Evolutionary conservation across 2,329 filamentous ascomycete species (phyloP).

Genomic region (Daldinia sp.): DNA sequence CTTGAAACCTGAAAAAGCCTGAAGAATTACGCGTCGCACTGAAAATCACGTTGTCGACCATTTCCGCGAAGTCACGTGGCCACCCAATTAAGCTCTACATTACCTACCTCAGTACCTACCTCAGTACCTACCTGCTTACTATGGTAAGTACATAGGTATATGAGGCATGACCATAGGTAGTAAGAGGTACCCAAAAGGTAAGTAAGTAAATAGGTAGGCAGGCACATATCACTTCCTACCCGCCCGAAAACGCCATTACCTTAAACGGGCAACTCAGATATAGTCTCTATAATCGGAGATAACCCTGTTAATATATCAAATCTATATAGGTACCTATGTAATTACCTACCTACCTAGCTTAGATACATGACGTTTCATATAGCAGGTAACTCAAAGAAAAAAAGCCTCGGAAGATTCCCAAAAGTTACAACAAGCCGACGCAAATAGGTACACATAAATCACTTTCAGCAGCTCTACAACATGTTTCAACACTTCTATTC

Average conservation of each 20-base stretch:
- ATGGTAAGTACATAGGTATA: too few relatives aligned
- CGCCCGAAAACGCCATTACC: not conserved
- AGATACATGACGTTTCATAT: not conserved
- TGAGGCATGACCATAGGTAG: too few relatives aligned
- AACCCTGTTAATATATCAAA: too few relatives aligned
- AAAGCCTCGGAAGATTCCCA: not conserved
- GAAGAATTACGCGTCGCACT: constrained; percentile 30
- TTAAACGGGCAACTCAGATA: not conserved
- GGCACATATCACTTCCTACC: too few relatives aligned
- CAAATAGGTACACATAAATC: not conserved
- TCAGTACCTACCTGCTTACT: too few relatives aligned
- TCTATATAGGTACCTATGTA: not conserved
- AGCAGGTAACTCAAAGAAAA: not conserved
- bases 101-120: too few relatives aligned
- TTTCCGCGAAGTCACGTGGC: constrained; percentile 43
- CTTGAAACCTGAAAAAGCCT: not conserved
- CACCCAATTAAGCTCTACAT: constrained; percentile 8
- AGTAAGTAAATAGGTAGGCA: not conserved
- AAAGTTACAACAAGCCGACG: not conserved
- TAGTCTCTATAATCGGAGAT: too few relatives aligned
- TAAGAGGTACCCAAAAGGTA: not conserved
- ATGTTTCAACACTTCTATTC: constrained; percentile 8
- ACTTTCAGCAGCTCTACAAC: constrained; percentile 4
- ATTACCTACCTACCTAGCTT: not conserved
- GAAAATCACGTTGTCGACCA: constrained; percentile 2